Evolutionary conservation across 1,284 basidiomycete genomes (phyloP).

Genomic region (Sphagnurus paluster): DNA sequence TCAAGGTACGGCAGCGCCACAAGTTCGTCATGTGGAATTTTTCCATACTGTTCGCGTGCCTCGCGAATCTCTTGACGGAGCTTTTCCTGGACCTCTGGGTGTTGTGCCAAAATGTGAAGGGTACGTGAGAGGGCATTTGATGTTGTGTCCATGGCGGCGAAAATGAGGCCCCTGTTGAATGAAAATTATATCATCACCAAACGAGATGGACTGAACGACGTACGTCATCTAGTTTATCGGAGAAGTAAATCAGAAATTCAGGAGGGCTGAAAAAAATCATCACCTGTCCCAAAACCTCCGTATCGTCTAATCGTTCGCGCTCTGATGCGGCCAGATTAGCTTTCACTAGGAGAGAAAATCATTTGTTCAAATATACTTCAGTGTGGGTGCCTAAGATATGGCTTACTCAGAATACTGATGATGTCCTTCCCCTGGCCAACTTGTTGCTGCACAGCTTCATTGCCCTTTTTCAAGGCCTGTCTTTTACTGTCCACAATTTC

Average conservation of each 20-base stretch:
- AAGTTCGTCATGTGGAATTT: constrained; percentile 33
- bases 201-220: not conserved
- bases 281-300: constrained; percentile 30
- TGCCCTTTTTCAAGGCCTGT: constrained; percentile 32
- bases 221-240: not conserved
- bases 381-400: too few species aligned
- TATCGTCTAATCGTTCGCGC: constrained; percentile 29
- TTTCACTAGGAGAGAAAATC: constrained; percentile 27
- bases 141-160: constrained; percentile 31
- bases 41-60: constrained; percentile 19
- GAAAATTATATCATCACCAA: not conserved
- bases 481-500: constrained; percentile 41
- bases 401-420: constrained; percentile 44
- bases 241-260: too few species aligned
- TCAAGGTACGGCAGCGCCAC: constrained; percentile 41
- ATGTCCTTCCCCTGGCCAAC: constrained; percentile 44
- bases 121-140: constrained; percentile 27
- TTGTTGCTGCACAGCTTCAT: constrained; percentile 31
- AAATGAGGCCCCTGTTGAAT: constrained; percentile 17
- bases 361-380: too few species aligned
- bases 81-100: constrained; percentile 28
- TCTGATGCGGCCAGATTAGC: constrained; percentile 30
- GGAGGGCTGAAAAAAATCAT: not conserved
- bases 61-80: constrained; percentile 27
- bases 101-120: constrained; percentile 24